Evolutionary conservation across 768 basidiomycete genomes (phyloP).

Genomic region (Roridomyces roridus): DNA sequence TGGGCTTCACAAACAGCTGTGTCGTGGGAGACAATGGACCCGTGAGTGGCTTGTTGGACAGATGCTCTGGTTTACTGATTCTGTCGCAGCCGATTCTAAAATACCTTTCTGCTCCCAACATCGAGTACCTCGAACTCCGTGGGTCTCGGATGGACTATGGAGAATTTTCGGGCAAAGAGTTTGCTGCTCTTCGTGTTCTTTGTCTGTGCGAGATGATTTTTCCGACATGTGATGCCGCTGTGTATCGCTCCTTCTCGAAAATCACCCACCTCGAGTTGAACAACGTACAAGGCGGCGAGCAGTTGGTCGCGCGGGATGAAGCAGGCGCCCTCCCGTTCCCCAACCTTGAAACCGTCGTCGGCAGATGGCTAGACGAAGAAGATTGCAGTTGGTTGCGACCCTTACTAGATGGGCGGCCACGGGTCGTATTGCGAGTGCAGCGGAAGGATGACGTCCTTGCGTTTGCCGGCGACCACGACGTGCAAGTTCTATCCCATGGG

Average conservation of each 20-base stretch:
- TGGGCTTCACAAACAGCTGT: constrained; percentile 23
- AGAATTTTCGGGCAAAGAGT: constrained; percentile 16
- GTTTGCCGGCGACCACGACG: neutral
- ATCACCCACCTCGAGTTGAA: constrained; percentile 18
- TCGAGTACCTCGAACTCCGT: constrained; percentile 38
- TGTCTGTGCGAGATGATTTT: constrained; percentile 15
- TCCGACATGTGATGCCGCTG: neutral
- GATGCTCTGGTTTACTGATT: neutral
- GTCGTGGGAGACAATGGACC: neutral
- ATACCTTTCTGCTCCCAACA: constrained; percentile 30
- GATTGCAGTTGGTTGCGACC: neutral
- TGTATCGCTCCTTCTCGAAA: constrained; percentile 19
- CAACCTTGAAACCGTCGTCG: constrained; percentile 8
- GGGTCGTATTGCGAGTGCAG: neutral
- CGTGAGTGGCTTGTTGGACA: neutral
- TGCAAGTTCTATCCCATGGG: constrained; percentile 6
- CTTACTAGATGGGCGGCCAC: neutral
- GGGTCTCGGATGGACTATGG: constrained; percentile 24
- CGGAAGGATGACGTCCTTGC: neutral
- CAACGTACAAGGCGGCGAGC: neutral
- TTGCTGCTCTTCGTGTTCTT: constrained; percentile 10
- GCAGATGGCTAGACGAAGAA: neutral
- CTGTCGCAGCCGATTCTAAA: constrained; percentile 21
- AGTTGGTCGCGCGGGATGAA: neutral
- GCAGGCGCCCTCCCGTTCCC: constrained; percentile 8